phyloP scores from a whole-genome alignment of 2,329 filamentous ascomycete genomes.

The Diaporthe citri region DNA sequence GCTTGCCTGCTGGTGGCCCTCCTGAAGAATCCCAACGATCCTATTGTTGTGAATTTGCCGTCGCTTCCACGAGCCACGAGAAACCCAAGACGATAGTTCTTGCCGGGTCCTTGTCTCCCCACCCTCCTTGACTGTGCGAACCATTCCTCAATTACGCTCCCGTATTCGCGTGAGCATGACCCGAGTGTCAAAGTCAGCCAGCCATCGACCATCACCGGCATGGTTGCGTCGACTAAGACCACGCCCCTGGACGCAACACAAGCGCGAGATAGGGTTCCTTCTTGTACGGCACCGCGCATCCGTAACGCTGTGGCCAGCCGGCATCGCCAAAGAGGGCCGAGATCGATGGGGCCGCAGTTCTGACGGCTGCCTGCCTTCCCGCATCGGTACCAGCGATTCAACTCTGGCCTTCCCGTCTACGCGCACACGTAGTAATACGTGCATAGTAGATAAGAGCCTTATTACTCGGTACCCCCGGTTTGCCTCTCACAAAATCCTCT shows the following conservation, averaged over 20 bases:
- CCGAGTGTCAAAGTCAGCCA: background rate
- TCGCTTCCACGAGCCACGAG: background rate
- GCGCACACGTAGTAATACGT: background rate
- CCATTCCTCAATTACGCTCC: background rate
- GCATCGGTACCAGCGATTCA: constrained; percentile 29
- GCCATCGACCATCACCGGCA: no score
- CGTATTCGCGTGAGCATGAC: constrained; percentile 21
- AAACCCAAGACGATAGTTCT: constrained; percentile 9
- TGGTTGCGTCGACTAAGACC: background rate
- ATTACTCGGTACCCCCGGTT: constrained; percentile 23
- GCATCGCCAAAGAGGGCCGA: background rate
- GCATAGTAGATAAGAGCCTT: constrained; percentile 12
- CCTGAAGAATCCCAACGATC: constrained; percentile 11
- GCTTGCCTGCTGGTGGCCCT: background rate
- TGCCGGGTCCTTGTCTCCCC: background rate
- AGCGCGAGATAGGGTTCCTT: background rate
- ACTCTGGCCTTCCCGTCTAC: constrained; percentile 8
- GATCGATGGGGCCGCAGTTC: constrained; percentile 27
- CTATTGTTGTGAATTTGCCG: background rate
- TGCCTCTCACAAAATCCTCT: constrained; percentile 26
- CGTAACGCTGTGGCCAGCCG: constrained; percentile 11
- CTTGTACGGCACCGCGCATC: background rate
- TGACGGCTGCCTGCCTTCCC: constrained; percentile 24
- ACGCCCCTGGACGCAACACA: background rate
- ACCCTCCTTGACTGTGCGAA: background rate